Percentiles rank a stretch among this genome's conserved stretches.
Evolutionary conservation across 2,329 filamentous ascomycete species (phyloP).

Genomic region (Teratosphaeria gauchensis): DNA sequence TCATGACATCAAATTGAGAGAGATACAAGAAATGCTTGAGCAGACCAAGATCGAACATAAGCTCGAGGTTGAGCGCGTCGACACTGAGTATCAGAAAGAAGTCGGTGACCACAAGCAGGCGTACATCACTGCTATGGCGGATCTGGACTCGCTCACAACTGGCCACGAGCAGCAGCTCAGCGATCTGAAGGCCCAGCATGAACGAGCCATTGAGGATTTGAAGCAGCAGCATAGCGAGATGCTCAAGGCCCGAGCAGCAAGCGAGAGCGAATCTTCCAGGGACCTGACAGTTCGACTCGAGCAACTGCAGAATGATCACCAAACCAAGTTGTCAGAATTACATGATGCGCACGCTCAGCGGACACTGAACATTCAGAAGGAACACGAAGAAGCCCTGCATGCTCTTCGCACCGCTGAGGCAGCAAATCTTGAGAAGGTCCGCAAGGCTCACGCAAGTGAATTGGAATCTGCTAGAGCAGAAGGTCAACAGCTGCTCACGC

Average conservation of each 20-base stretch:
- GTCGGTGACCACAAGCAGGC: constrained; percentile 5
- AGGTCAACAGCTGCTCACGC: constrained; percentile 3
- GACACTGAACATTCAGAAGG: constrained; percentile 3
- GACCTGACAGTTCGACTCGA: not conserved
- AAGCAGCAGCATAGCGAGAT: not conserved
- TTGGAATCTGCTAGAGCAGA: constrained; percentile 6
- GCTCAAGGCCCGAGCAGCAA: not conserved
- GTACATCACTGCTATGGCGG: constrained; percentile 4
- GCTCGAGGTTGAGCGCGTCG: constrained; percentile 4
- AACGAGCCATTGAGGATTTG: not conserved
- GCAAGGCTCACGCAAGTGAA: constrained; percentile 5
- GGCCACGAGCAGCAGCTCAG: constrained; percentile 4
- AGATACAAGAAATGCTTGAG: constrained; percentile 3
- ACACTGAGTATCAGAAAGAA: constrained; percentile 4
- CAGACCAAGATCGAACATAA: constrained; percentile 6
- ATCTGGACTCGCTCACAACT: constrained; percentile 5
- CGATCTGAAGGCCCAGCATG: constrained; percentile 1
- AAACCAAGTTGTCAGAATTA: not conserved
- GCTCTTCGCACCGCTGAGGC: constrained; percentile 1
- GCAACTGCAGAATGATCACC: not conserved
- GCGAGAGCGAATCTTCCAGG: not conserved
- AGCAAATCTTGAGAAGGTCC: constrained; percentile 1
- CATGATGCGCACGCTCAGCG: not conserved
- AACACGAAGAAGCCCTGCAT: constrained; percentile 5
- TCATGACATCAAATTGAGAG: constrained; percentile 1